Base-by-base conservation (phyloP, 257 asterid genomes). In the Gentiana macrophylla region DNA sequence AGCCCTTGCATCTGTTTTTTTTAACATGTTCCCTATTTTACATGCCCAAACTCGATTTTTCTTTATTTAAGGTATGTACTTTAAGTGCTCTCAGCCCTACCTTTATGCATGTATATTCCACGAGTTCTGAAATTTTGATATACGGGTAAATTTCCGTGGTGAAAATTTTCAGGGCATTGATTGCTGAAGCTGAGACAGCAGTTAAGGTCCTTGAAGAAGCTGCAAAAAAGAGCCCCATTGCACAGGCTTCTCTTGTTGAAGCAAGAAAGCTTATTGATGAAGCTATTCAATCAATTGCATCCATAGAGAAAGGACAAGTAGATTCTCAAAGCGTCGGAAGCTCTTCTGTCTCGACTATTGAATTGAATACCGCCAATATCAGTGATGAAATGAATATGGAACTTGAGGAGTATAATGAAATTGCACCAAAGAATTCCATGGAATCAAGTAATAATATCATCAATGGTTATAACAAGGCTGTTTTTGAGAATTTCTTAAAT, bases 111-210 rank as follows among this genome's bases (percentile, higher is more conserved):
- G 24, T 15, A 15, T 15, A 15, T 15, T 15, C 24, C 24, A 15
- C 24, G 24, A 15, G 24, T 15, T 15, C 46, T 41, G 46, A 10
- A 3, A 41, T 41, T 41, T 41, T 41, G 46, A 41, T 41, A 10
- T 15, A 15, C 5, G 5, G 3, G 46, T 5, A 41, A 41, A 41
- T 5, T 41, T 2, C 2, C 9, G 46, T 41, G 46, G 46, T 41
- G 46, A 41, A 41, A 7, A 41, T 37, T 63, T 58, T 57, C 86
- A 87, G 98, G 81, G 63, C 71, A 65, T 69, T 91, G 81, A 91
- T 87, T 57, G 86, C 86, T 59, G 96, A 84, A 78, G 96, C 98
- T 60, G 94, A 83, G 82, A 87, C 84, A 60, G 98, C 96, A 12
- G 92, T 90, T 3, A 72, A 74, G 65, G 86, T 87, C 35, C 94